phyloP scores from a whole-genome alignment of 768 basidiomycete species.

The Hygrophorus russula region DNA sequence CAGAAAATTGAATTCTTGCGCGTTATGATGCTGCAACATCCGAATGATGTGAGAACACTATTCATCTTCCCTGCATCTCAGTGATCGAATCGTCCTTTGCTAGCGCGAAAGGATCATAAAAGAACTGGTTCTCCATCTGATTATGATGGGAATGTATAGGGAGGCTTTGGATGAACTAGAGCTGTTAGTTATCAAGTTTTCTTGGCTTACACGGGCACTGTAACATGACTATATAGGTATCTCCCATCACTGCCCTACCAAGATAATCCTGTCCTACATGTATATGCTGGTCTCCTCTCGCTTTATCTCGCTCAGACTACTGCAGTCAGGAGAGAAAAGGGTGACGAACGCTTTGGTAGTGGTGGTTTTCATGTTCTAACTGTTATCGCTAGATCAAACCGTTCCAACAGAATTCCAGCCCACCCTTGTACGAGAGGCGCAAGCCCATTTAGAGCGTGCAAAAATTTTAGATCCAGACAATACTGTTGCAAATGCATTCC shows the following conservation, averaged over 20 bases:
- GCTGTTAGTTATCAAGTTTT: constrained; percentile 42
- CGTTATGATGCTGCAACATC: constrained; percentile 58
- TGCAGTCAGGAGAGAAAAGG: constrained; percentile 4
- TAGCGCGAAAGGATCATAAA: constrained; percentile 69
- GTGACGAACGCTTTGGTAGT: background rate
- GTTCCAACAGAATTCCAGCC: constrained; percentile 14
- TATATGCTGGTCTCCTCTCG: constrained; percentile 71
- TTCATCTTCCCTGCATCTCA: background rate
- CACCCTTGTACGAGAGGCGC: constrained; percentile 39
- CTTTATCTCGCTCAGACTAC: constrained; percentile 46
- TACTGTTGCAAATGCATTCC: constrained; percentile 37
- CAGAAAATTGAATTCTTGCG: constrained; percentile 50
- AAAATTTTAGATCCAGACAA: constrained; percentile 48
- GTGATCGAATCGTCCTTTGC: background rate
- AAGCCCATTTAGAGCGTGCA: constrained; percentile 56
- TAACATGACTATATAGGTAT: constrained; percentile 37
- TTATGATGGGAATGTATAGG: constrained; percentile 42
- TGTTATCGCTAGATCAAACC: background rate
- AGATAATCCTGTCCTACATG: constrained; percentile 68
- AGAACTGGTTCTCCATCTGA: constrained; percentile 62
- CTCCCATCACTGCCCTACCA: constrained; percentile 83
- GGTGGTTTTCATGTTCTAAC: background rate
- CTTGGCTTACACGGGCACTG: background rate
- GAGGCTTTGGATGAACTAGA: constrained; percentile 81
- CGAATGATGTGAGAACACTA: constrained; percentile 43